Percentiles rank a stretch among this genome's conserved stretches.
These are phyloP conservation scores for Cercospora canescens DNA, from an alignment of 2,329 filamentous ascomycete genomes.

Conservation along the genomic window DNA sequence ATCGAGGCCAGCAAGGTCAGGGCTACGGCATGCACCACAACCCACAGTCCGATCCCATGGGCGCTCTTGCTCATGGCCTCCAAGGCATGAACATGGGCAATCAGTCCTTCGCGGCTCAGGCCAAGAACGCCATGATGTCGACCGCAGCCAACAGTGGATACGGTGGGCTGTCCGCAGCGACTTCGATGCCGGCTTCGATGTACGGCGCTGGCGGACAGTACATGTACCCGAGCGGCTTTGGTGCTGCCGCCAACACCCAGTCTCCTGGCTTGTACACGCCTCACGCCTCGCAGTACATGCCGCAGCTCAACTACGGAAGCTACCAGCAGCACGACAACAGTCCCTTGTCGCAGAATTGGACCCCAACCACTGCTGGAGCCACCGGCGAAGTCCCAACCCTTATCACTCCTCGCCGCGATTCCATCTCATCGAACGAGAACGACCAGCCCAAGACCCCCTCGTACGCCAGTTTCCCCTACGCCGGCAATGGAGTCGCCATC, in stretches of 20 bases:
- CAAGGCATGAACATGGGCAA: conserved; percentile 42
- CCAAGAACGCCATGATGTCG: conserved; percentile 37
- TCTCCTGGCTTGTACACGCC: conserved; percentile 48
- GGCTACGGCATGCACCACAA: conserved; percentile 37
- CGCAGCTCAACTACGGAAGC: conserved; percentile 43
- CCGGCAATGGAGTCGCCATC: conserved; percentile 46
- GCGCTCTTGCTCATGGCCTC: conserved; percentile 41
- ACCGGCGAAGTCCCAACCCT: conserved; percentile 51
- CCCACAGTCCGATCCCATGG: conserved; percentile 34
- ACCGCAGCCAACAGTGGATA: conserved; percentile 31
- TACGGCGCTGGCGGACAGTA: conserved; percentile 36
- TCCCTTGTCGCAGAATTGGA: conserved; percentile 50
- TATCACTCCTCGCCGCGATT: conserved; percentile 54
- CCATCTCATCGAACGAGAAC: conserved; percentile 54
- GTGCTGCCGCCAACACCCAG: conserved; percentile 31
- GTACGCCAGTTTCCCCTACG: conserved; percentile 43
- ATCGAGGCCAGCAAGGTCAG: conserved; percentile 33
- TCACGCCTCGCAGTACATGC: conserved; percentile 44
- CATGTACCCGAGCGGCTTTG: conserved; percentile 35
- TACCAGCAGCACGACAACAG: conserved; percentile 49
- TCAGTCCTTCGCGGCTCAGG: conserved; percentile 37
- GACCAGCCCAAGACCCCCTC: conserved; percentile 52
- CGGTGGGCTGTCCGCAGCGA: conserved; percentile 29
- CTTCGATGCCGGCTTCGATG: conserved; percentile 33
- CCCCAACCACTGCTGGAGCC: conserved; percentile 42